Evolutionary conservation across 2,329 filamentous ascomycete species (phyloP), one percentile per base, ranked within the genome.

Genomic region (Simplicillium sp.): DNA sequence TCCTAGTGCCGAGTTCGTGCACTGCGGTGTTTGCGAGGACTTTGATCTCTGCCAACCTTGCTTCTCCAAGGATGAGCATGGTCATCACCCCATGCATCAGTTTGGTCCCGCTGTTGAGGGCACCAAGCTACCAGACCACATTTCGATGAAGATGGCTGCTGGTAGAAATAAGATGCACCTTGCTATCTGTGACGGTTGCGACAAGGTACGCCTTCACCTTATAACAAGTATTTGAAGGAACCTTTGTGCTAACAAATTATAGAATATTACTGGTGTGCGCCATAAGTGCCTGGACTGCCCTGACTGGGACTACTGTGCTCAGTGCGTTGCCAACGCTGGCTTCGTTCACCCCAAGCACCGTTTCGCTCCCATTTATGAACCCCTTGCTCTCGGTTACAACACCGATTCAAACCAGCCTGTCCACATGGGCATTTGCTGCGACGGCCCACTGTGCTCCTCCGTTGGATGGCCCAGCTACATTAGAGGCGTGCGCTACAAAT

Each of bases 201-300:
- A 97, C 53, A 83, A 81, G 46, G 44, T 48, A 38, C 28, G 34
- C 29, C 7, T 8, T 7, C 17, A 12, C n/a, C 15, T 18, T 36
- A 16, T 14, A 14, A 38, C 13, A 13, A 4, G 17, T 18, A 6
- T 25, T 16, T 13, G 25, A 18, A 41, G 44, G 34, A 34, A 34
- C 16, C 9, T 11, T 14, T 11, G 34, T 8, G 9, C 20, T 25
- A 33, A 46, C 37, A 14, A 15, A 11, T 32, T 25, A 13, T 31
- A 56, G 73, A 80, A 79, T 60, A 92, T 98, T 54, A 72, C 75
- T 51, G 94, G 92, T 52, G 74, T 95, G 43, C 90, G 92, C 51
- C 84, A 97, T 76, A 98, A 98, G 73, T 98, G 92, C 61, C 72
- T 97, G 48, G 82, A 87, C 59, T 98, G 92, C 69, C 92, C 94